Base-by-base conservation (phyloP, 768 basidiomycete species). In the Lyophyllum semitale region DNA sequence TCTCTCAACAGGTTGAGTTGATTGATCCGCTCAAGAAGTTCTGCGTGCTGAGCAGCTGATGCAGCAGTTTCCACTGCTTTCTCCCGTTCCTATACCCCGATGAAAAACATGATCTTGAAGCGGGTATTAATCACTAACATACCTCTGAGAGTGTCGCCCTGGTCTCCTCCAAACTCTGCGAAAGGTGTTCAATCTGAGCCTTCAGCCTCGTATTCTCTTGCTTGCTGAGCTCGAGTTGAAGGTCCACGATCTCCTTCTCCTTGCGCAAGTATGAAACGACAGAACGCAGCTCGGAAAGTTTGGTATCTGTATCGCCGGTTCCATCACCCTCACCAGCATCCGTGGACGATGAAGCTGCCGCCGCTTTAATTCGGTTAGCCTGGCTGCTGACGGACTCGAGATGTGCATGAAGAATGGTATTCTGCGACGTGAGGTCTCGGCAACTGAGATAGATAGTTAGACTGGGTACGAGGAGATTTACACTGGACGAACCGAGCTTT, bases 201-300 rank as follows among this genome's bases (percentile, higher is more conserved):
- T 88, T 90, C 48, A 92, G 68, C 4, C 92, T 82, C 8, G 82
- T 71, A 60, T 81, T 90, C 73, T 95, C 92, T 56, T 88, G 79
- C 62, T 81, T 79, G 76, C 86, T 81, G 45, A 95, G 82, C 63
- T 94, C 90, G 23, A 93, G 78, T 59, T 94, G 91, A 29, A 94
- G 80, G 61, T 95, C 93, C 42, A 91, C 88, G 49, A 95, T 93
- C 67, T 95, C 92, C 72, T 95, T 94, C 77, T 95, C 93, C 65
- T 89, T 92, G 38, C 93, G 82, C 30, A 95, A 74, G 69, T 91
- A 95, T 2, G 85, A 80, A 40, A 94, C 85, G 25, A 93, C 87
- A 17, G 88, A 82, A 26, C 89, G 87, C 20, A 93, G 71, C 59
- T 93, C 91, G 0, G 87, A 77, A 9, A 90, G 59, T 65, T 91